These are phyloP conservation scores for Alloteropsis semialata DNA, from an alignment of 176 grass and related monocot species.

Conservation along the genomic window DNA sequence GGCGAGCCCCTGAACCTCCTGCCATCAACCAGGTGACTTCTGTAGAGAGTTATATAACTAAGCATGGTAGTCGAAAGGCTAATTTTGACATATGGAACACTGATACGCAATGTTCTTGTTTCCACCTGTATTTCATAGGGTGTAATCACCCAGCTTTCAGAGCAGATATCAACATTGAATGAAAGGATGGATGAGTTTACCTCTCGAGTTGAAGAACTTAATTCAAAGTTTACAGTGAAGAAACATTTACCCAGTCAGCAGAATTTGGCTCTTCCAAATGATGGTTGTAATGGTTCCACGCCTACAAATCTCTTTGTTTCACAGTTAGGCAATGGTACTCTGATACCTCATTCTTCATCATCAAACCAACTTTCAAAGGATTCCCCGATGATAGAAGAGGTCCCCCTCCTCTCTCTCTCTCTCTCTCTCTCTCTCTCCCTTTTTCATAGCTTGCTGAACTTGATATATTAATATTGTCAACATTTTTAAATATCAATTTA, in stretches of 20 bases:
- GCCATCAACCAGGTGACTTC: conserved; percentile 65
- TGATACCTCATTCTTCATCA: conserved; percentile 76
- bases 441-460: conserved; percentile 11
- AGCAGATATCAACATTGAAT: conserved; percentile 89
- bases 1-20: conserved; percentile 50
- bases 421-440: background rate
- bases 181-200: conserved; percentile 98
- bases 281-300: conserved; percentile 80
- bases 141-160: conserved; percentile 70
- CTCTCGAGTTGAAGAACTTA: conserved; percentile 84
- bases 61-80: background rate
- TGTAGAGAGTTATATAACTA: background rate
- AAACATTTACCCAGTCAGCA: conserved; percentile 83
- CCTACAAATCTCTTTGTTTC: conserved; percentile 91
- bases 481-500: background rate
- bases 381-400: conserved; percentile 85
- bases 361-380: conserved; percentile 82
- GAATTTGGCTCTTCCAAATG: conserved; percentile 67
- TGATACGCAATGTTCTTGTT: conserved; percentile 11
- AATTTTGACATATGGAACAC: background rate
- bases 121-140: conserved; percentile 44
- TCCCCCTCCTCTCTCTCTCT: background rate
- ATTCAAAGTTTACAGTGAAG: conserved; percentile 58
- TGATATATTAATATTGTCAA: background rate
- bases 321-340: conserved; percentile 79